A percentile compares a stretch with the other conserved stretches of the same genome.
phyloP scores from a whole-genome alignment of 768 basidiomycete genomes.

The Austroboletus eburneus region DNA sequence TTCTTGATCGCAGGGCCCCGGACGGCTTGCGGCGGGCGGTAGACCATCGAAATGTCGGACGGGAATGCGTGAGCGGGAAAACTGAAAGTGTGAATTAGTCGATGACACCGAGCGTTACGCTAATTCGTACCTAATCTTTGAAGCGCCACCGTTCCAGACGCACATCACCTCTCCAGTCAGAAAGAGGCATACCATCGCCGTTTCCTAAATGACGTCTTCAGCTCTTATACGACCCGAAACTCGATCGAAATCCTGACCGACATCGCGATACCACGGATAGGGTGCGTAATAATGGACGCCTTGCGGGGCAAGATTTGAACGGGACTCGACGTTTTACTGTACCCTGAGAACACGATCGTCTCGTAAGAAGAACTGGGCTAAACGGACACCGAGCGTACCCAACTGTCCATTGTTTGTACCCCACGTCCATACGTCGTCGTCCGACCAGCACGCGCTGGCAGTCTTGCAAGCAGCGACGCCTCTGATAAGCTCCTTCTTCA shows the following conservation, averaged over 20 bases:
- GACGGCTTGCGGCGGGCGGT: conserved; percentile 75
- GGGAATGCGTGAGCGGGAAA: conserved; percentile 80
- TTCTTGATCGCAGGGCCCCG: conserved; percentile 72
- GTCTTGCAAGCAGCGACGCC: conserved; percentile 87
- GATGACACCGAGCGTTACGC: not conserved
- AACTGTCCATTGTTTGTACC: conserved; percentile 92
- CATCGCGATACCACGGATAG: conserved; percentile 69
- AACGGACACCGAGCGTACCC: conserved; percentile 50
- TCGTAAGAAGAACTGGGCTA: no score
- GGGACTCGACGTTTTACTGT: conserved; percentile 69
- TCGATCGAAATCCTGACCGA: conserved; percentile 47
- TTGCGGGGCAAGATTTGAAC: conserved; percentile 75
- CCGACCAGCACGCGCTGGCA: conserved; percentile 88
- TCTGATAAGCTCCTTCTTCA: conserved; percentile 73
- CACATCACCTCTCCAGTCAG: conserved; percentile 79
- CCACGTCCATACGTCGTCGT: conserved; percentile 74
- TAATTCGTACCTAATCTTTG: conserved; percentile 62
- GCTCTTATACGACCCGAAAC: not conserved
- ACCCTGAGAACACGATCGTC: conserved; percentile 59
- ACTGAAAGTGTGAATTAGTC: conserved; percentile 29
- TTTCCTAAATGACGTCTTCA: conserved; percentile 53
- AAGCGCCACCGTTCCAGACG: conserved; percentile 70
- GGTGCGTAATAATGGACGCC: conserved; percentile 70
- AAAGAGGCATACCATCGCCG: conserved; percentile 77
- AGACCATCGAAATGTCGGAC: conserved; percentile 60